A percentile compares a stretch with the other conserved stretches of the same genome.
Conservation (phyloP, 106 monocot genomes). For the Allium cepa region DNA sequence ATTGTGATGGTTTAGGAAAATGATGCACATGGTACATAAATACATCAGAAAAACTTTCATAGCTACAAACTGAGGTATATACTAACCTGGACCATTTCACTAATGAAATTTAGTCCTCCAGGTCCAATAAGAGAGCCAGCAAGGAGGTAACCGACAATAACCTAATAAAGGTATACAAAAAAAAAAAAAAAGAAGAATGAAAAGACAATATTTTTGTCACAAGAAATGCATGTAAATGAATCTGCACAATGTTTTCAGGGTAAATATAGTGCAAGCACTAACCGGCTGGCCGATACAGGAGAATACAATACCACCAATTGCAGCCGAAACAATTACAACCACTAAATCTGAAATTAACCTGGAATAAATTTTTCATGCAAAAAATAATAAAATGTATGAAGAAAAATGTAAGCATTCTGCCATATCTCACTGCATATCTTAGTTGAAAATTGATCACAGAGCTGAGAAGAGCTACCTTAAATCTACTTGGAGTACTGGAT, state of each 20-base stretch:
- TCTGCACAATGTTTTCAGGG: no score
- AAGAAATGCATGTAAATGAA: no score
- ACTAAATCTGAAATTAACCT: slow-evolving; percentile 97
- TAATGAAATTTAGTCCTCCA: slow-evolving; percentile 85
- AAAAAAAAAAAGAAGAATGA: background rate
- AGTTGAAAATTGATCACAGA: no score
- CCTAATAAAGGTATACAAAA: slow-evolving; percentile 33
- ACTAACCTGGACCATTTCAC: slow-evolving; percentile 89
- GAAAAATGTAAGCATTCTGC: background rate
- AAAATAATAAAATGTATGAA: background rate
- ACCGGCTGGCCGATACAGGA: slow-evolving; percentile 95
- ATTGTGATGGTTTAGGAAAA: background rate
- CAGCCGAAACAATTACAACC: slow-evolving; percentile 97
- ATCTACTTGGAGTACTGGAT: slow-evolving; percentile 96
- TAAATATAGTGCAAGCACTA: slow-evolving; percentile 13
- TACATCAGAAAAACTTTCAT: background rate
- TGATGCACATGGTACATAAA: background rate
- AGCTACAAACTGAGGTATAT: background rate
- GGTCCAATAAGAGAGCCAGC: slow-evolving; percentile 97
- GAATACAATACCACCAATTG: slow-evolving; percentile 82
- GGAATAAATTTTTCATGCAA: slow-evolving; percentile 5
- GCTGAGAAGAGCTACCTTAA: slow-evolving; percentile 42
- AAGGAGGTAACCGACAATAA: slow-evolving; percentile 98
- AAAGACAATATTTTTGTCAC: no score
- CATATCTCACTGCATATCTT: background rate